Evolutionary conservation across 257 asterid genomes (phyloP), one percentile per base, ranked within the genome.

Genomic region (Eustoma russellianum): DNA sequence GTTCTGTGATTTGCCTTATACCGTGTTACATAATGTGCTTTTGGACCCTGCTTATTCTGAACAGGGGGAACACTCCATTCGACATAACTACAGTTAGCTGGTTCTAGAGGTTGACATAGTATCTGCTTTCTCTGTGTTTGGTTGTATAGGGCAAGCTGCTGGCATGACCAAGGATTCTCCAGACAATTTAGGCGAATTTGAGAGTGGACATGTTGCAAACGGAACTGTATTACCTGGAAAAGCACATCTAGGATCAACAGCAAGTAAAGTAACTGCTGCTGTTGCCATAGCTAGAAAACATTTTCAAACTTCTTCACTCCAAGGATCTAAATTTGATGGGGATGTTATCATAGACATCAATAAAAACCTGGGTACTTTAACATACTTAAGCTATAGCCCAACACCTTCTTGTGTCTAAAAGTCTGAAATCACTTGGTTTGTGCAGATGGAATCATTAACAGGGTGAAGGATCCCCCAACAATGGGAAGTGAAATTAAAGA

Each of bases 381-480:
- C 7, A 7, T 38, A 38, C 12, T 5, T n/a, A n/a, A n/a, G n/a
- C n/a, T n/a, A n/a, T n/a, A n/a, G 2, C 15, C 17, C 4, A 9
- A 5, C 9, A 33, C 40, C 57, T 15, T 16, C 33, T 9, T 2
- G 9, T 15, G 15, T 11, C 17, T 17, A 13, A 16, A 18, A 62
- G 52, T 30, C 3, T 62, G 11, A 34, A 45, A 41, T 46, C 15
- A 40, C 49, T 16, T 12, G 13, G 5, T 18, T 13, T 45, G 11
- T 59, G 52, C 52, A 59, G 71, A 44, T 18, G 64, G 47, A 41
- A 30, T 51, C 44, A 52, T 35, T 48, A 53, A n/a, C 16, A n/a
- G 48, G 62, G 14, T 9, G 40, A 47, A 5, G 48, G 18, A 17
- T 35, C 6, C 56, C 44, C 5, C n/a, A 19, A 18, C 30, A 40